phyloP scores from a whole-genome alignment of 345 rosid genomes.

The Eucalyptus curtisii region DNA sequence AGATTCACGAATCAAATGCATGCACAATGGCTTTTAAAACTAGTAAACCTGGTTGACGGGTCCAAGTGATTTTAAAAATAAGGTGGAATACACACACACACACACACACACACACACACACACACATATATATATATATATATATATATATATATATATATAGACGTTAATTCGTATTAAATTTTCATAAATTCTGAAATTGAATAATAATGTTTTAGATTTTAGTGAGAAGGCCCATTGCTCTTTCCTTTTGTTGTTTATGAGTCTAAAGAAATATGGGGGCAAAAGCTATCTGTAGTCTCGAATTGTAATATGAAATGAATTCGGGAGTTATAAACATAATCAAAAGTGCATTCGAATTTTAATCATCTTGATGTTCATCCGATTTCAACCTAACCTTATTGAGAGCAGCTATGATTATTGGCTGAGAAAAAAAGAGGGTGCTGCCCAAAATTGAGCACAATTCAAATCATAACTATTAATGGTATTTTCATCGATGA shows the following conservation, averaged over 20 bases:
- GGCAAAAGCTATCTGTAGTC: neutral
- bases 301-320: neutral
- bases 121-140: too few species aligned
- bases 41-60: neutral
- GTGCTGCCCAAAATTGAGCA: neutral
- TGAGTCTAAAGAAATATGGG: neutral
- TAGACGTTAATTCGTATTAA: neutral
- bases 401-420: neutral
- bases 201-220: neutral
- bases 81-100: neutral
- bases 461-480: neutral
- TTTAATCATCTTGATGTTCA: neutral
- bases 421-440: neutral
- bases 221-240: neutral
- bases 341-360: neutral
- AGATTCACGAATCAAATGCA: neutral
- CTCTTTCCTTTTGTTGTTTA: neutral
- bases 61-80: neutral
- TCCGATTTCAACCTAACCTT: neutral
- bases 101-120: too few species aligned
- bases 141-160: neutral
- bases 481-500: accelerated
- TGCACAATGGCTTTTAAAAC: neutral
- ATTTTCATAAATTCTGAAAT: neutral
- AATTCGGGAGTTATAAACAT: neutral